A percentile compares a stretch with the other conserved stretches of the same genome.
Evolutionary conservation across 768 basidiomycete species (phyloP).

Genomic region (Lentinula guzmanii): DNA sequence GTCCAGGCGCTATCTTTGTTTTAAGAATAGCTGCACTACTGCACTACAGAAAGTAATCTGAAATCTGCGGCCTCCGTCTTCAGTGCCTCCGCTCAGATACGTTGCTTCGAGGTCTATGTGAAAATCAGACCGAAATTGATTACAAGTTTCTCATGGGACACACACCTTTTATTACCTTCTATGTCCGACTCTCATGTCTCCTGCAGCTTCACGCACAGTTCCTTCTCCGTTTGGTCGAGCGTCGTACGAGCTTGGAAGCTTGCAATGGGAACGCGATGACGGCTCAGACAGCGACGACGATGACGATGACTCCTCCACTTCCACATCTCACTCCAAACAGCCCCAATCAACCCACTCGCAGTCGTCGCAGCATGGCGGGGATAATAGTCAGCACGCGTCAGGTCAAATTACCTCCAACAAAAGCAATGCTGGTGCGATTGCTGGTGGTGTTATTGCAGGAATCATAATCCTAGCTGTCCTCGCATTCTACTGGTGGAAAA

Average conservation of each 20-base stretch:
- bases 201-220: neutral
- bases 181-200: neutral
- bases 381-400: neutral
- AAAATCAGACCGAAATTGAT: neutral
- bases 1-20: too few species aligned
- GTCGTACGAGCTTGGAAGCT: neutral
- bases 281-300: constrained; percentile 18
- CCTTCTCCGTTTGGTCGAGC: neutral
- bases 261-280: constrained; percentile 6
- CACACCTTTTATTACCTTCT: neutral
- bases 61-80: neutral
- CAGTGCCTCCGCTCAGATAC: neutral
- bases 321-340: neutral
- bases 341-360: neutral
- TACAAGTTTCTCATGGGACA: neutral
- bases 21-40: too few species aligned
- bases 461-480: neutral
- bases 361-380: neutral
- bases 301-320: neutral
- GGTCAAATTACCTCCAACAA: neutral
- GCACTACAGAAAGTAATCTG: neutral
- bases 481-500: neutral
- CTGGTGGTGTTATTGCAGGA: neutral
- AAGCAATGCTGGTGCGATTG: neutral
- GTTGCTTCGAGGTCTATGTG: neutral